Evolutionary conservation across 768 basidiomycete genomes (phyloP), one percentile per base, ranked within the genome.

Genomic region (Trametes gibbosa): DNA sequence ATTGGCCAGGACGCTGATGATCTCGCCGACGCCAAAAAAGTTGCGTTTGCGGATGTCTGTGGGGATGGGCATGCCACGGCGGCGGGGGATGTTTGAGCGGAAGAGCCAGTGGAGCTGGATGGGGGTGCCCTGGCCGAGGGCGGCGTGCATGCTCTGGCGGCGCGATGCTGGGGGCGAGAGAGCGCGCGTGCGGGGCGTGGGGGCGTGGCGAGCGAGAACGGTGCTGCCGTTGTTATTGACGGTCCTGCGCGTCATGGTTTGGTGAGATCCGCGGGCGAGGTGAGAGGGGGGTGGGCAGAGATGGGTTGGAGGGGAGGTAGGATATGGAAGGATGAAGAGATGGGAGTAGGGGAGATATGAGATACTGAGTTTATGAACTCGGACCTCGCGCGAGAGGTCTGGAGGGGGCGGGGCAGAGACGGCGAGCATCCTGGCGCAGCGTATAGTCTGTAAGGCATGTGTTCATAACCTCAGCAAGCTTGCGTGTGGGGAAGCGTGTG

Each of bases 21-120:
- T 84, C 60, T 92, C 90, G 51, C 87, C 82, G 76, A 92, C 80
- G 25, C 91, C 90, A 62, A 92, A 92, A 62, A 91, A 82, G 61
- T 85, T 85, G 55, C 89, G 79, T 67, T 84, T 85, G 68, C 83
- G 83, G 49, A 83, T 74, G 68, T 87, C 84, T 40, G 77, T 70
- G 19, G 84, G 82, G 58, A 87, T 81, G 19, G 84, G 85, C 58
- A 80, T 79, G 63, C 86, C 78, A 65, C 81, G 77, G 42, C 86
- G 81, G 64, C 72, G 69, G 51, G 87, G 86, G 49, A 90, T 83
- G 70, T 88, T 89, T 63, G 81, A 85, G 64, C 86, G 80, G 71
- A 89, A 89, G 55, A 90, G 77, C 88, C 88, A 90, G 61, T 89
- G 87, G 50, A 88, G 60, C 49, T 68, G 69, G 51, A 70, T 61